Conservation (phyloP, 768 basidiomycete genomes). For the Asterophora lycoperdoides region DNA sequence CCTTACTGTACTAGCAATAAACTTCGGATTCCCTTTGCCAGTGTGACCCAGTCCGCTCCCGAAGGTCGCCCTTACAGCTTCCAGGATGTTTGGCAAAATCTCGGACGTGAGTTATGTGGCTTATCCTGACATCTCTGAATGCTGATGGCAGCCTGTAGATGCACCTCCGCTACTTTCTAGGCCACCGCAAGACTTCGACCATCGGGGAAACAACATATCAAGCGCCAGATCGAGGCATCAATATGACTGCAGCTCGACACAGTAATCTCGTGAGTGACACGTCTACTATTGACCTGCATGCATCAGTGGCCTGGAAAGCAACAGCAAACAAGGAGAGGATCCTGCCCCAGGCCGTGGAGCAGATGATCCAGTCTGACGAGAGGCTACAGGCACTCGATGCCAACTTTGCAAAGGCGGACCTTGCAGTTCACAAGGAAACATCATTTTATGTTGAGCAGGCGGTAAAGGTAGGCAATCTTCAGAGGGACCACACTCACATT, state of each 20-base stretch:
- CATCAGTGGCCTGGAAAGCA: not conserved
- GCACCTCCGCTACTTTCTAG: not conserved
- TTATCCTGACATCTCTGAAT: not conserved
- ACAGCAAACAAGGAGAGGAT: not conserved
- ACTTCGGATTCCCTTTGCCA: too few species aligned
- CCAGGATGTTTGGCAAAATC: not conserved
- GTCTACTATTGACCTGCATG: not conserved
- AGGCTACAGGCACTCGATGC: not conserved
- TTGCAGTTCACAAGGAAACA: not conserved
- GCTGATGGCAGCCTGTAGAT: not conserved
- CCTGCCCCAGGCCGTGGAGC: not conserved
- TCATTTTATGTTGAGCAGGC: not conserved
- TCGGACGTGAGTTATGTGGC: not conserved
- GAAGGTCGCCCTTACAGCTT: too few species aligned
- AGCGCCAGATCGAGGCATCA: not conserved
- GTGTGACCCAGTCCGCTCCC: too few species aligned
- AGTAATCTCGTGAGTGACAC: not conserved
- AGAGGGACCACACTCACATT: not conserved
- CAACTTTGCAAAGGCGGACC: not conserved
- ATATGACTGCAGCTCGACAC: not conserved
- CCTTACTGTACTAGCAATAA: too few species aligned
- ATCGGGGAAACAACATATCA: not conserved
- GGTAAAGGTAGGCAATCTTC: not conserved
- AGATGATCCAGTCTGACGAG: not conserved
- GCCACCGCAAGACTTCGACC: not conserved